Percentiles rank a stretch among this genome's conserved stretches.
These are phyloP conservation scores for Cryptosporidium muris DNA, from an alignment of 169 alveolate genomes.

Conservation along the genomic window DNA sequence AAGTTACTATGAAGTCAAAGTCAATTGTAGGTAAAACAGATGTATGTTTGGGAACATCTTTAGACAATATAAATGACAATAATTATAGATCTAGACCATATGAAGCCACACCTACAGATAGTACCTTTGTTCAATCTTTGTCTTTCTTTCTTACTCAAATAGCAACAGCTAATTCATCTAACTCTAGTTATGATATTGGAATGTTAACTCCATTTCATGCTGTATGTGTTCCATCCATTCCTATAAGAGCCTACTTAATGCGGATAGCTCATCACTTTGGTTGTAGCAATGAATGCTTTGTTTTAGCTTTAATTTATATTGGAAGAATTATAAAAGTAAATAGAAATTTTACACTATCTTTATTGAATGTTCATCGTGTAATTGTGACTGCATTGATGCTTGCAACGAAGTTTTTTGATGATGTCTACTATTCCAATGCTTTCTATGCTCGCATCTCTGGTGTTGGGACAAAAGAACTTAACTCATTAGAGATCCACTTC, in stretches of 20 bases:
- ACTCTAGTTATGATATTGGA: slow-evolving; percentile 69
- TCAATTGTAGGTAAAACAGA: too few species aligned
- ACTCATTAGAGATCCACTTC: slow-evolving; percentile 87
- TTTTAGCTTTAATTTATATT: slow-evolving; percentile 82
- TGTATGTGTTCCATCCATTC: slow-evolving; percentile 85
- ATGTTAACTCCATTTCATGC: slow-evolving; percentile 86
- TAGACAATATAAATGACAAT: too few species aligned
- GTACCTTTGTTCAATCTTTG: slow-evolving; percentile 74
- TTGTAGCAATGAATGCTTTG: slow-evolving; percentile 87
- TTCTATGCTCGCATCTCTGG: slow-evolving; percentile 94
- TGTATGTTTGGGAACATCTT: too few species aligned
- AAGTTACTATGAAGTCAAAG: too few species aligned
- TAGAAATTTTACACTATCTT: slow-evolving; percentile 78
- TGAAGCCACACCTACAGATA: slow-evolving; percentile 72
- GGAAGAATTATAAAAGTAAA: slow-evolving; percentile 81
- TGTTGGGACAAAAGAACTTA: slow-evolving; percentile 88
- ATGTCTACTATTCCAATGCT: slow-evolving; percentile 86
- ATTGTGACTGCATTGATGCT: slow-evolving; percentile 88
- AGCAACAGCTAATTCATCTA: slow-evolving; percentile 73
- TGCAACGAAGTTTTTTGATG: slow-evolving; percentile 93
- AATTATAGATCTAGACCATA: too few species aligned
- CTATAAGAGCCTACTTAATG: slow-evolving; percentile 82
- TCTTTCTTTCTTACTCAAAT: slow-evolving; percentile 73
- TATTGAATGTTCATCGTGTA: slow-evolving; percentile 86
- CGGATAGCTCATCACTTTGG: slow-evolving; percentile 87